Conservation (phyloP, 2,329 filamentous ascomycete genomes). For the Bipolaris zeicola region DNA sequence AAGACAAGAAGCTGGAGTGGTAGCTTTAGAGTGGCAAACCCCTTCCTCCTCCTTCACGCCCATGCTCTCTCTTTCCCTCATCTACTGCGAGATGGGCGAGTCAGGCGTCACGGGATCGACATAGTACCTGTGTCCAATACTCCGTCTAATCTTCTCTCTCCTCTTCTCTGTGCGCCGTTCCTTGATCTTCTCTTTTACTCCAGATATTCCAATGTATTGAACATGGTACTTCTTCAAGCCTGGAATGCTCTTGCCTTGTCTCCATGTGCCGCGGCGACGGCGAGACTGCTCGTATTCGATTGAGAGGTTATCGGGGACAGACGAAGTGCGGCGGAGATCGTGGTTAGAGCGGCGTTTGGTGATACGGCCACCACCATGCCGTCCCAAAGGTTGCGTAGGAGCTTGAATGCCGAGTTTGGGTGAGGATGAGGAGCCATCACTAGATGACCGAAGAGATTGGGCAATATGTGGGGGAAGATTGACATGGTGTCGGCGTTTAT, state of each 20-base stretch:
- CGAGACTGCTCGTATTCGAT: conserved; percentile 16
- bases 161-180: conserved; percentile 58
- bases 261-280: conserved; percentile 28
- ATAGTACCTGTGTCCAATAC: conserved; percentile 57
- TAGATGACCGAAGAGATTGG: conserved; percentile 17
- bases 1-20: background rate
- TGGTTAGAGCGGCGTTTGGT: conserved; percentile 26
- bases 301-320: conserved; percentile 24
- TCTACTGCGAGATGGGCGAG: background rate
- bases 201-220: conserved; percentile 58
- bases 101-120: conserved; percentile 27
- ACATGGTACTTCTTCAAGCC: conserved; percentile 54
- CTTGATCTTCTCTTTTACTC: conserved; percentile 55
- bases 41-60: background rate
- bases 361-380: conserved; percentile 26
- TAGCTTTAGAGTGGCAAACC: background rate
- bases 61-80: too few species aligned
- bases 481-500: conserved; percentile 38
- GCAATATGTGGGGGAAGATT: conserved; percentile 29
- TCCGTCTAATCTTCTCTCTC: conserved; percentile 59
- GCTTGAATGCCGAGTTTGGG: conserved; percentile 37
- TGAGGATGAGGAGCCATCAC: conserved; percentile 11
- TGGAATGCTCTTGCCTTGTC: conserved; percentile 45
- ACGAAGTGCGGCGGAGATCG: conserved; percentile 18
- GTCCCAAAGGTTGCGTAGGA: conserved; percentile 28